Base-by-base conservation (phyloP, 805 yeast species). In the Saccharomycopsis sp. region DNA sequence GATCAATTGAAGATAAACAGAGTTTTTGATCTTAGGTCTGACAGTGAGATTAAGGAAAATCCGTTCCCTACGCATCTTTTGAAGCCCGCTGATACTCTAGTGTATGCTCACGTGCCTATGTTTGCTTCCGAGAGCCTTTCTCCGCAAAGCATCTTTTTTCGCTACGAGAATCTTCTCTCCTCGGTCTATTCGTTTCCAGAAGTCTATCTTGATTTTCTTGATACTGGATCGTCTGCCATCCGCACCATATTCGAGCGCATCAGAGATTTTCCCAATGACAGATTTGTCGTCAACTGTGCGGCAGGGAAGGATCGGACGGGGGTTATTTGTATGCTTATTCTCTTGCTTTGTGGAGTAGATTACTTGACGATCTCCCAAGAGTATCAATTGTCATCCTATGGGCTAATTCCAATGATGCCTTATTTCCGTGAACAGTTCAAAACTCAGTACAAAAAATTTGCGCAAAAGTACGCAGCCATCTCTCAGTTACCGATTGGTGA, bases 261-360 rank as follows among this genome's bases (percentile, higher is more conserved):
- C 52, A 73, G 83, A 51, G 89, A 85, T 58, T 68, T 74, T 47
- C 78, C 82, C 2, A 68, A 71, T n/a, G 73, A 71, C 20, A 78
- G 80, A 1, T 71, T 16, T 12, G 40, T 89, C 58, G 70, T 85
- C 8, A 92, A 88, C 67, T 89, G 96, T 70, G 81, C 91, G 2
- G 92, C 92, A 1, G 96, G 96, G 1, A 89, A 89, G 68, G 96
- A 89, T 67, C 78, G 96, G 50, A 89, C 96, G 0, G 96, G 96
- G 0, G 75, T 88, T 14, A 67, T 87, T 62, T 79, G 84, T 1
- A 87, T 89, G 83, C 68, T 89, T 60, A 73, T 89, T 3, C 73
- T 89, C 51, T 71, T 82, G 18, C 67, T 87, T 7, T 71, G 80
- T 3, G 91, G 88, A 0, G 88, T 89, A 2, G 89, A 85, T 60